Evolutionary conservation across 768 basidiomycete species (phyloP), one percentile per base, ranked within the genome.

Genomic region (Leccinum barrowsii): DNA sequence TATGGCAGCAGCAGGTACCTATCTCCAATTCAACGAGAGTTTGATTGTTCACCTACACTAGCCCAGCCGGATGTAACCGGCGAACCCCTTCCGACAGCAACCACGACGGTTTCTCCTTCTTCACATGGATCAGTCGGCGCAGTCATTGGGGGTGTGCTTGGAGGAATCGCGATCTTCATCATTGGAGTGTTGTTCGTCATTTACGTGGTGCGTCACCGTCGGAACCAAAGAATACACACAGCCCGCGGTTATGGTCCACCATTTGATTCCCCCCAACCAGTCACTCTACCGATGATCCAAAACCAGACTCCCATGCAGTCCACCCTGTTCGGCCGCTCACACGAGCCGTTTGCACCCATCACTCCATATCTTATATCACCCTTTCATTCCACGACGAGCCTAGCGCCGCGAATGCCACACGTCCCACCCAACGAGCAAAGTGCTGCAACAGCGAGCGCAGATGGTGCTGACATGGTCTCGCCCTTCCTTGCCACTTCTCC

Each of bases 121-220:
- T 56, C 70, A 5, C 46, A 30, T 7, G n/a, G 28, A 21, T 21
- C 65, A 1, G 34, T 54, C 11, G 66, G 64, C 19, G 49, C 60
- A 10, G 61, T 71, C 46, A 53, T 61, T 5, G 72, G 70, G 3
- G 62, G 72, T 1, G 63, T 71, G 13, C 26, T 68, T 11, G 70
- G 70, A 0, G 63, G 50, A 8, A 10, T 65, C 4, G 51, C 32
- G 11, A 24, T 63, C 28, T 8, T 73, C 6, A 1, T 65, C 42
- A 40, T 69, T 7, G 57, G 60, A n/a, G 60, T 22, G 10, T 13
- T 63, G 17, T 50, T 71, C 28, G 21, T 54, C 11, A 35, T 60
- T 34, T 66, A 52, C 24, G 28, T 55, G 22, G 30, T 59, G 32
- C 57, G 60, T 40, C 64, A 58, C 26, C 61, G 28, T 4, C 63